A percentile compares a stretch with the other conserved stretches of the same genome.
These are phyloP conservation scores for Parafenestella ontariensis DNA, from an alignment of 2,329 filamentous ascomycete genomes.

Conservation along the genomic window DNA sequence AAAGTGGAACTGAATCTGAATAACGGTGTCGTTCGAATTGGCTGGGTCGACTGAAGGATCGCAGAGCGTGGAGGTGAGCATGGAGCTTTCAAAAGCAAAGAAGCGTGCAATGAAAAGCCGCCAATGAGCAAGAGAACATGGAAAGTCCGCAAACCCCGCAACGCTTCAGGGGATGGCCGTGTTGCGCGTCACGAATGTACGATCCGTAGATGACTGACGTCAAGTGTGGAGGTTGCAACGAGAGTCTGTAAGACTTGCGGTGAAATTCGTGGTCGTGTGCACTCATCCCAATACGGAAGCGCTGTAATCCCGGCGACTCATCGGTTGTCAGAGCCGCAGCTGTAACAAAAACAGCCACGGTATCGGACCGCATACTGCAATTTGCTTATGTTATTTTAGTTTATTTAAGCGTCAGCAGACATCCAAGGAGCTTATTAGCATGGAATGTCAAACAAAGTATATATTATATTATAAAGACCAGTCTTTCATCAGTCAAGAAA, in stretches of 20 bases:
- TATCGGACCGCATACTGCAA: background rate
- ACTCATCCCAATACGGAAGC: slow-evolving; percentile 18
- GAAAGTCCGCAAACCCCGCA: slow-evolving; percentile 11
- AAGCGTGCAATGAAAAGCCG: slow-evolving; percentile 8
- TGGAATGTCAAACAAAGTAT: background rate
- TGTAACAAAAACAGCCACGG: slow-evolving; percentile 25
- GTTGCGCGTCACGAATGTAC: slow-evolving; percentile 7
- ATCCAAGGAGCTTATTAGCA: background rate
- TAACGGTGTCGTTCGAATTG: slow-evolving; percentile 6
- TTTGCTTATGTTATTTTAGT: background rate
- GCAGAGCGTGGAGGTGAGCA: background rate
- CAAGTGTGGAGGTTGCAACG: background rate
- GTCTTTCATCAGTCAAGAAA: background rate
- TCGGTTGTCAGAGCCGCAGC: slow-evolving; percentile 29
- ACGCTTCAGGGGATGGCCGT: slow-evolving; percentile 2
- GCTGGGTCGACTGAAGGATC: slow-evolving; percentile 3
- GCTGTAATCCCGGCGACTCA: slow-evolving; percentile 7
- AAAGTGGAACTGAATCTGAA: background rate
- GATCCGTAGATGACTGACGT: slow-evolving; percentile 13
- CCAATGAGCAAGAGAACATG: slow-evolving; percentile 7
- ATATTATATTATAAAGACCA: background rate
- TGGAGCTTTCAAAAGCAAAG: slow-evolving; percentile 22
- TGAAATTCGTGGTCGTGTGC: slow-evolving; percentile 5
- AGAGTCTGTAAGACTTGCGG: background rate
- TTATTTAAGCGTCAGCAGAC: background rate